Evolutionary conservation across 176 grass and related monocot species (phyloP), one percentile per base, ranked within the genome.

Genomic region (Puya raimondii): DNA sequence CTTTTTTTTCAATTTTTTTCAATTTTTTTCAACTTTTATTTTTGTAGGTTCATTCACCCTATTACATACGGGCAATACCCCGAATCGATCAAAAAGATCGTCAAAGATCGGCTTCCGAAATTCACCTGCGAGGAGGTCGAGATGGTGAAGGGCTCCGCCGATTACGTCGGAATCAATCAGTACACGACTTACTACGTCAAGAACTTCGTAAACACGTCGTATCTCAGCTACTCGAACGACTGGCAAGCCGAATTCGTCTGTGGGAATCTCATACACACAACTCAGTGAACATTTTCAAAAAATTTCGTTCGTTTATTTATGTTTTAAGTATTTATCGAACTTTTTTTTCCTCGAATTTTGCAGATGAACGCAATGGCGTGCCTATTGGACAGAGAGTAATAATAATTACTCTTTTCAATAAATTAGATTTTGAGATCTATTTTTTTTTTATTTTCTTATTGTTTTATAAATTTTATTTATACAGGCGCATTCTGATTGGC

Each of bases 111-210:
- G 73, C 63, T 96, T 75, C 92, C 93, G 1, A 80, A 51, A 11
- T 96, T 96, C 81, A 96, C 79, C 0, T 64, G 47, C 14, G 73
- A 96, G 11, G 81, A 96, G 76, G 64, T 87, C 73, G 76, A 29
- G 52, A 89, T 92, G 78, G 86, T 96, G 69, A 96, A 96, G 69
- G 86, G 88, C 48, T 96, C 92, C 51, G 83, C 73, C 52, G 92
- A 96, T 65, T 87, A 81, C 29, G 80, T 96, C 33, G 92, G 92
- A 1, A 87, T 92, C 70, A 96, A 96, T 54, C 86, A 96, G 4
- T 96, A 96, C 70, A 96, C 92, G 16, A 76, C 79, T 73, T 91
- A 67, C 78, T 92, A 91, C 70, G 89, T 96, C 84, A 85, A 65
- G 79, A 84, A 26, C 79, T 81, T 54, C 81, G 80, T 67, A 22